phyloP scores from a whole-genome alignment of 805 yeast species.

The Zygotorulaspora sp. region DNA sequence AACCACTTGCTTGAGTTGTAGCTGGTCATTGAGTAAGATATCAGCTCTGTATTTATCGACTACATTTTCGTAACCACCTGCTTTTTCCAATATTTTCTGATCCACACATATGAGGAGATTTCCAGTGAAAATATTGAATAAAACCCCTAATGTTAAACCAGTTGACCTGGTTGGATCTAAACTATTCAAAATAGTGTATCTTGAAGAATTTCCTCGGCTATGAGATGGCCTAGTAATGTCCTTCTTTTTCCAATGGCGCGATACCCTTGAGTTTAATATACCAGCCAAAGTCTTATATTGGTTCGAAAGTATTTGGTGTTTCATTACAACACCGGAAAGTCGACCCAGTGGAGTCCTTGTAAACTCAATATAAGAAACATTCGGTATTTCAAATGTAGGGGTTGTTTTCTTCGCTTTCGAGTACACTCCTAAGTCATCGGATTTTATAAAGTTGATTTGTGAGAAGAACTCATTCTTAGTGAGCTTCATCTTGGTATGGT shows the following conservation, averaged over 20 bases:
- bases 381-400: conserved; percentile 69
- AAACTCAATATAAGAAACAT: conserved; percentile 89
- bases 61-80: conserved; percentile 82
- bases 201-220: conserved; percentile 29
- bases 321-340: conserved; percentile 85
- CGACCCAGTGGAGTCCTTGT: conserved; percentile 88
- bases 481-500: conserved; percentile 29
- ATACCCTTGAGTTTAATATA: conserved; percentile 56
- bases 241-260: conserved; percentile 45
- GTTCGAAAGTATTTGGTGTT: conserved; percentile 81
- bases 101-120: conserved; percentile 78
- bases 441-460: conserved; percentile 45
- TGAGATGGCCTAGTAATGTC: conserved; percentile 42
- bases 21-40: conserved; percentile 75
- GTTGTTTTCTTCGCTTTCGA: conserved; percentile 53
- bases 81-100: conserved; percentile 62
- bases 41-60: conserved; percentile 68
- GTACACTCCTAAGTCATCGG: conserved; percentile 79
- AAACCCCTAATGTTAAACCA: conserved; percentile 77
- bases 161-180: conserved; percentile 73
- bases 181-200: conserved; percentile 57
- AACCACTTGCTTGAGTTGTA: conserved; percentile 83
- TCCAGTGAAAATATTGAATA: conserved; percentile 81
- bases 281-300: conserved; percentile 77
- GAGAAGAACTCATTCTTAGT: conserved; percentile 30